Evolutionary conservation across 495 filamentous ascomycete species (phyloP), one percentile per base, ranked within the genome.

Genomic region (Penicillium bialowiezense): DNA sequence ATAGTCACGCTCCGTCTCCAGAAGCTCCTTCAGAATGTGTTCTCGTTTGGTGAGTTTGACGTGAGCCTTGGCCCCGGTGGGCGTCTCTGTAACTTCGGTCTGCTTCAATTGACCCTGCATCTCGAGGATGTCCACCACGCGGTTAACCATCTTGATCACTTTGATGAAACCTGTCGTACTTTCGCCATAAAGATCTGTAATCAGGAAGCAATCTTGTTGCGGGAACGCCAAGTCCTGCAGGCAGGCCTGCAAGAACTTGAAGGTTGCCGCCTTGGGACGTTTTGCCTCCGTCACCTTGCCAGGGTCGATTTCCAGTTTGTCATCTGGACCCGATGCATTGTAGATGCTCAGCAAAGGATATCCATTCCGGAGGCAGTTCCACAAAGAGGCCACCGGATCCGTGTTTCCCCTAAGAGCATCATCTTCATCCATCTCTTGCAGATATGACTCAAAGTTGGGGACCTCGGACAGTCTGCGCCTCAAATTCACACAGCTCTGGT

Each of bases 121-220:
- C 51, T 91, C 83, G 26, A 93, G 81, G 20, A 91, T 81, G 63
- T 98, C 92, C 41, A 97, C 77, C 24, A 98, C 92, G 52, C 84
- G 83, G 60, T 93, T 95, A 43, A 98, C 86, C 50, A 86, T 84
- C 64, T 81, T 84, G 33, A 83, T 88, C 31, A 96, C 91, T 81
- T 97, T 98, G 44, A 96, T 92, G 64, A 98, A 97, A 1, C 93
- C 93, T 21, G 91, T 96, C 0, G 93, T 98, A 70, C 96, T 92
- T 48, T 91, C 86, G 5, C 90, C 90, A 64, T 93, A 91, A 2
- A 98, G 72, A 64, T 98, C 92, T 46, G 83, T 86, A 53, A 97
- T 87, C 55, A 96, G 82, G 63, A 97, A 98, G 55, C 87, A 90
- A 40, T 97, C 91, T 37, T 84, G 79, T 17, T 88, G 71, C 10